Base-by-base conservation (phyloP, 2,329 filamentous ascomycete genomes). In the Grosmannia huntii region DNA sequence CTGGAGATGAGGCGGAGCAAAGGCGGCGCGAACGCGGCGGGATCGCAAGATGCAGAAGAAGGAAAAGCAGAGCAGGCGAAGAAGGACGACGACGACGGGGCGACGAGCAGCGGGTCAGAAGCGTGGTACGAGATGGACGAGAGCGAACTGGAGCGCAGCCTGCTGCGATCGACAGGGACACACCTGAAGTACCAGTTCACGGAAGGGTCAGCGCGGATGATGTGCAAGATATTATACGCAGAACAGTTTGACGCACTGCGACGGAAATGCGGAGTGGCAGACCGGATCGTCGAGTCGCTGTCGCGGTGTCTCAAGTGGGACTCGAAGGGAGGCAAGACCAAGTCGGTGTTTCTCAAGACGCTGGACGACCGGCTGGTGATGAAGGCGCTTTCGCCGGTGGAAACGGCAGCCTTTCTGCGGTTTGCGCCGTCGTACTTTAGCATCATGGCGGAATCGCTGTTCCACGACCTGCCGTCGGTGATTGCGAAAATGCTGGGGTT, bases 401-500 rank as follows among this genome's bases (percentile, higher is more conserved):
- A 99, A 72, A 95, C 94, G 1, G 86, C 90, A 44, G 91, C 94
- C 0, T 99, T 99, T 71, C 80, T 97, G 64, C 87, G 87, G 65
- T 99, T 99, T 68, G 95, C 94, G 0, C 94, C 94, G 1, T 90
- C 92, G 44, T 99, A 99, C 73, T 99, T 99, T 70, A 87, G 86
- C 65, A 95, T 99, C 69, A 97, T 97, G 86, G 90, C 90, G 14
- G 89, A 97, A 68, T 91, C 90, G 7, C 78, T 99, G 19, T 99
- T 99, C 74, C 91, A 96, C 66, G 91, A 92, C 64, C 78, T 99
- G 2, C 94, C 94, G 0, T 95, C 90, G 1, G 94, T 96, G 49
- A 99, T 99, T 67, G 94, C 94, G 33, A 99, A 99, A 75, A 99
- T 99, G 94, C 83, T 99, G 57, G 94, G 94, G 0, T 95, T 99